A percentile compares a stretch with the other conserved stretches of the same genome.
Evolutionary conservation across 139 green algal genomes (phyloP).

Genomic region (Coccomyxa sp.): DNA sequence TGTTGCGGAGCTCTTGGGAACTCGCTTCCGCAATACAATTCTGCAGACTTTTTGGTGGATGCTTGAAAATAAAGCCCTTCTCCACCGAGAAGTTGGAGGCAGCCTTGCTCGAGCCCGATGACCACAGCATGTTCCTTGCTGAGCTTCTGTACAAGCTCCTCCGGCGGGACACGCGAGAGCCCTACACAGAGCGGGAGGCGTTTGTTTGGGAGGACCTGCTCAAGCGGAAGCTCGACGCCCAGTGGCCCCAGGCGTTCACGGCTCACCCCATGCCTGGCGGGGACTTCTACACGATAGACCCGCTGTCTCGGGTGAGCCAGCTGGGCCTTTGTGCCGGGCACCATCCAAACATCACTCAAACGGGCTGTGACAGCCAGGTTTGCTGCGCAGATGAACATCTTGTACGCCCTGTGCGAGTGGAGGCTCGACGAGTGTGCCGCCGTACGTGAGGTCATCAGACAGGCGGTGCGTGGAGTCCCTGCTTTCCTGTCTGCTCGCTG

Average conservation of each 20-base stretch:
- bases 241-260: conserved; percentile 28
- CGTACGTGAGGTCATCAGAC: conserved; percentile 12
- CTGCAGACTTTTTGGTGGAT: conserved; percentile 27
- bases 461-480: neutral
- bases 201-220: conserved; percentile 28
- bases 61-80: conserved; percentile 28
- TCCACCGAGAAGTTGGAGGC: conserved; percentile 34
- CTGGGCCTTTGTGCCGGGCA: neutral
- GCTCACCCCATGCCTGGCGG: conserved; percentile 23
- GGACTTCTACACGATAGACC: conserved; percentile 18
- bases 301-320: conserved; percentile 23
- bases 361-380: neutral
- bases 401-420: conserved; percentile 45
- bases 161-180: conserved; percentile 11
- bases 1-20: neutral
- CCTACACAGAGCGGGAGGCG: conserved; percentile 12
- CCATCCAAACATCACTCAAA: neutral
- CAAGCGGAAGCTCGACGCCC: conserved; percentile 10
- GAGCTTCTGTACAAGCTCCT: conserved; percentile 42
- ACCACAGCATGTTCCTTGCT: conserved; percentile 33
- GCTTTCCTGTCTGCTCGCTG: neutral
- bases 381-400: conserved; percentile 15
- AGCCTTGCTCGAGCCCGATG: conserved; percentile 25
- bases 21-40: conserved; percentile 20
- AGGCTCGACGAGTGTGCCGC: conserved; percentile 12